Base-by-base conservation (phyloP, 2,329 filamentous ascomycete species). In the Fonsecaea monophora region DNA sequence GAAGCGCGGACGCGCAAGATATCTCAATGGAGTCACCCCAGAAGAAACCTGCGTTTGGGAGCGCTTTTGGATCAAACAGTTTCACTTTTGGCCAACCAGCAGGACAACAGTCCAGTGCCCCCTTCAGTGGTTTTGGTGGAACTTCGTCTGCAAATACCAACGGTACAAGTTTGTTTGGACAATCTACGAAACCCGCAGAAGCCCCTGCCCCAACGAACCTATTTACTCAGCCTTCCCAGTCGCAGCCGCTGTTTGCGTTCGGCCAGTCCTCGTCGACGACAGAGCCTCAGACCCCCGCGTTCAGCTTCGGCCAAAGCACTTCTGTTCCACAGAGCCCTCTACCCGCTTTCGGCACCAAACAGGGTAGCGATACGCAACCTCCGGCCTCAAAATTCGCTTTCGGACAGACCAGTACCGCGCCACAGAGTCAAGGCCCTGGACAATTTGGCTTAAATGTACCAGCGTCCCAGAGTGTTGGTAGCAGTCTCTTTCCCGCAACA, bases 11-110 rank as follows among this genome's bases (percentile, higher is more conserved):
- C 48, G 60, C 60, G 30, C 54, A 67, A 4, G 68, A 73, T 55
- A 55, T 67, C 40, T 67, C 68, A 53, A 72, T 73, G 71, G 70
- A 72, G 38, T 68, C 67, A 18, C 69, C 68, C 21, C 70, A 72
- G 37, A 72, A 71, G 64, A 69, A 70, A 38, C 34, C 62, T 18
- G 57, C 55, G n/a, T 57, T 65, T 53, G 65, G 64, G 18, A 61
- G 38, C 40, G 34, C 60, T 53, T 71, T 72, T 58, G 66, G 65
- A 8, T 42, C 66, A 37, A 66, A 55, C 42, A 62, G 8, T 35
- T 72, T 71, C 53, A 68, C 60, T n/a, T 72, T 72, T 64, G 67
- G 67, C 21, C 68, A 71, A 37, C 38, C 68, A 21, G 21, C 64
- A 32, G 61, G 67, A 56, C 65, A 66, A 34, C 62, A 57, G 37